phyloP scores from a whole-genome alignment of 371 early-diverging fungal species.

The Mortierella sp. region DNA sequence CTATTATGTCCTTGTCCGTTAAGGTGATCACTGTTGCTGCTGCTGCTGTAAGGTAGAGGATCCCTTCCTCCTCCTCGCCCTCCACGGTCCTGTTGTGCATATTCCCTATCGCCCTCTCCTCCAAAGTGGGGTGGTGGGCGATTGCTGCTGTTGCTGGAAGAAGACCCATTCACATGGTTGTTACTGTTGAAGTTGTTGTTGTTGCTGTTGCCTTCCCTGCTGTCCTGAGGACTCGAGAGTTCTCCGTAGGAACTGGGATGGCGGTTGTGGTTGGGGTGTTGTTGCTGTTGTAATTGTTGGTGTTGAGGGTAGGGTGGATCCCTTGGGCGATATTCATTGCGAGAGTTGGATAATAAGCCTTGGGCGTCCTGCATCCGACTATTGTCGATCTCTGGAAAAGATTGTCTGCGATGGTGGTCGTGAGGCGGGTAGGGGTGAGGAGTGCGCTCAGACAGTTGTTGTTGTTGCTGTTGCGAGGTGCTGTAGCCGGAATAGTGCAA shows the following conservation, averaged over 20 bases:
- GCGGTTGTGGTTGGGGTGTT: neutral
- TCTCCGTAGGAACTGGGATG: slow-evolving; percentile 17
- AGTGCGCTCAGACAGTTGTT: neutral
- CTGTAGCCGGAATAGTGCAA: neutral
- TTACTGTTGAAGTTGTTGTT: neutral
- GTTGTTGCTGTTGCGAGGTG: neutral
- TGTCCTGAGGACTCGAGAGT: neutral
- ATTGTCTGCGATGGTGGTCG: neutral
- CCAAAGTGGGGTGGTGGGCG: neutral
- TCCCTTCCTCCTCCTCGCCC: neutral
- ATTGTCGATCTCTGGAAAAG: neutral
- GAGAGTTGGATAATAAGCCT: neutral
- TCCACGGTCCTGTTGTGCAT: neutral
- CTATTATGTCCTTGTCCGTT: neutral
- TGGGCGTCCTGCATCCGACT: neutral
- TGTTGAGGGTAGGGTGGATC: neutral
- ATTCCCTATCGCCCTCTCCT: neutral
- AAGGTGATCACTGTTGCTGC: neutral
- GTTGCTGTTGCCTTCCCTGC: slow-evolving; percentile 3
- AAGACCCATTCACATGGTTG: slow-evolving; percentile 10
- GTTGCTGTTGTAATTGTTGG: neutral
- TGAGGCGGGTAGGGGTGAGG: neutral
- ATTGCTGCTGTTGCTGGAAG: neutral
- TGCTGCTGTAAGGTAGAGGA: neutral
- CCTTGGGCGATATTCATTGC: neutral